Percentiles rank a stretch among this genome's conserved stretches.
Conservation (phyloP, 106 monocot genomes). For the Ottelia alismoides region DNA sequence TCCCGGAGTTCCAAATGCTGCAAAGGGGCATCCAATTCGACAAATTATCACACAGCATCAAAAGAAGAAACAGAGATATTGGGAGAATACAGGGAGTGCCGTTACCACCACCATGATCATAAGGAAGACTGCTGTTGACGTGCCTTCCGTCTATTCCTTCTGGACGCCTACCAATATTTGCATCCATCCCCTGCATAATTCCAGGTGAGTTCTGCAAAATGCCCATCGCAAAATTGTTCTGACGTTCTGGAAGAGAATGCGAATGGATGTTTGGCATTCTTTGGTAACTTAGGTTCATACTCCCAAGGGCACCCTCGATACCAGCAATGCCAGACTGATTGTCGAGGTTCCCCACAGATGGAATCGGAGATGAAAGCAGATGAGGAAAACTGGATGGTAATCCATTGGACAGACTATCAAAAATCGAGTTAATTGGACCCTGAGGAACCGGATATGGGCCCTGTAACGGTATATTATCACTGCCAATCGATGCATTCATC, state of each 20-base stretch:
- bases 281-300: constrained; percentile 48
- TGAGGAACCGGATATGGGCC: constrained; percentile 25
- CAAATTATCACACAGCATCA: too few relatives aligned
- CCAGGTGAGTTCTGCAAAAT: constrained; percentile 33
- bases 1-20: constrained; percentile 24
- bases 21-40: too few relatives aligned
- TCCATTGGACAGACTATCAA: constrained; percentile 16
- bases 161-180: constrained; percentile 30
- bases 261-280: constrained; percentile 29
- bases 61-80: too few relatives aligned
- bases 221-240: constrained; percentile 28
- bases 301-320: constrained; percentile 37
- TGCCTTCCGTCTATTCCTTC: constrained; percentile 38
- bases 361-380: constrained; percentile 14
- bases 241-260: constrained; percentile 68
- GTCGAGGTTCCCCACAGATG: constrained; percentile 15
- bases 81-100: too few relatives aligned
- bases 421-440: constrained; percentile 25
- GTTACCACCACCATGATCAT: constrained; percentile 41
- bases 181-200: constrained; percentile 26
- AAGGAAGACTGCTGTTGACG: constrained; percentile 35
- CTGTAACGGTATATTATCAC: constrained; percentile 34
- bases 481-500: constrained; percentile 14
- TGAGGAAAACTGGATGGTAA: constrained; percentile 7
- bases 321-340: constrained; percentile 26